Percentiles rank a stretch among this genome's conserved stretches.
Evolutionary conservation across 2,329 filamentous ascomycete genomes (phyloP).

Genomic region (Calonectria crousiana): DNA sequence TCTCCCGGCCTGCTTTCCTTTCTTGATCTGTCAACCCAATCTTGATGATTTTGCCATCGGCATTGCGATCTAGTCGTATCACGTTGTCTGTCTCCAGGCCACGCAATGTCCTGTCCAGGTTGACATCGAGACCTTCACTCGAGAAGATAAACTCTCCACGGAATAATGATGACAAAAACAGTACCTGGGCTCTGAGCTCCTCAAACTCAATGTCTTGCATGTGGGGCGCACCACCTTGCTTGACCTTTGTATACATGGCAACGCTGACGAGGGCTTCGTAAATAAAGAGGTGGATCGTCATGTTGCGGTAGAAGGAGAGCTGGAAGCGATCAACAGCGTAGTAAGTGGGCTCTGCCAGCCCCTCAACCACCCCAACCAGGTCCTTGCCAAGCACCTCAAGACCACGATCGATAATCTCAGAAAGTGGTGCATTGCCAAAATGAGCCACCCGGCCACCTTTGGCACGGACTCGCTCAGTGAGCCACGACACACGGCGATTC

Average conservation of each 20-base stretch:
- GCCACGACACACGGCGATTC: constrained; percentile 89
- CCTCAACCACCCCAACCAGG: constrained; percentile 83
- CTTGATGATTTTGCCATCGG: constrained; percentile 67
- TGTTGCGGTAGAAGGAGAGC: constrained; percentile 97
- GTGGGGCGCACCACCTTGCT: constrained; percentile 86
- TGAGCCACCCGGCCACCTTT: constrained; percentile 95
- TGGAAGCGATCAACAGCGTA: constrained; percentile 97
- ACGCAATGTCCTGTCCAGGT: constrained; percentile 82
- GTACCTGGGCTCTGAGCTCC: constrained; percentile 81
- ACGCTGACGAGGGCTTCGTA: constrained; percentile 91
- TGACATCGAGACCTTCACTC: constrained; percentile 82
- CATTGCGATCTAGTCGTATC: constrained; percentile 73
- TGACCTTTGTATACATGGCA: constrained; percentile 90
- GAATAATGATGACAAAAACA: constrained; percentile 93
- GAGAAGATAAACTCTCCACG: constrained; percentile 97
- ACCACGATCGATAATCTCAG: constrained; percentile 87
- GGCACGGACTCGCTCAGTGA: constrained; percentile 81
- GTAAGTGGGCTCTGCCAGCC: constrained; percentile 89
- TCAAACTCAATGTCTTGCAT: constrained; percentile 83
- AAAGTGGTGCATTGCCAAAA: constrained; percentile 84
- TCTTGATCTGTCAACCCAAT: constrained; percentile 84
- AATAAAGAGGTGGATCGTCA: constrained; percentile 99
- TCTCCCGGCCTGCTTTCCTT: constrained; percentile 84
- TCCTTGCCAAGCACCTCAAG: constrained; percentile 92
- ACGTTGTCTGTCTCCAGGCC: constrained; percentile 85